These are phyloP conservation scores for Besnoitia besnoiti DNA, from an alignment of 169 alveolate species.

Conservation along the genomic window DNA sequence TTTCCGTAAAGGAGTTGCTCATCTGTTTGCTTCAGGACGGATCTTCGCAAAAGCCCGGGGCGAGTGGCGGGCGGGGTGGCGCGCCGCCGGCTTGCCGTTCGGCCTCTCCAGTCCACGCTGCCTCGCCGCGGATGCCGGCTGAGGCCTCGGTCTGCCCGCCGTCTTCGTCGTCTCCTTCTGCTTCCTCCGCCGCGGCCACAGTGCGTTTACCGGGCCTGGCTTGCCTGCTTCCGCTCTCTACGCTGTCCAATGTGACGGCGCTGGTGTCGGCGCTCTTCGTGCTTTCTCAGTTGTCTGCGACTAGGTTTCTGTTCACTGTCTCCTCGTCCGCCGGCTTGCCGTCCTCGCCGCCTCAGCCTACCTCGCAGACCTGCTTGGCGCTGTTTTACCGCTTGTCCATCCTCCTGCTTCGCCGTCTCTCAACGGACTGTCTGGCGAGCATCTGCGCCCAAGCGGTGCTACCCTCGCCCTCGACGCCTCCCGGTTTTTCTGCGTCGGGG, in stretches of 20 bases:
- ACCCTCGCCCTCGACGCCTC: background rate
- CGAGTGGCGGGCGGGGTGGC: too few species aligned
- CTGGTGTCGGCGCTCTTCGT: background rate
- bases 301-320: too few species aligned
- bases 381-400: slow-evolving; percentile 10
- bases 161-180: background rate
- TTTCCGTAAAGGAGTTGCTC: too few species aligned
- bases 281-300: background rate
- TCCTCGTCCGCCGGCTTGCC: background rate
- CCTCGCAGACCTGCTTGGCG: background rate
- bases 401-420: background rate
- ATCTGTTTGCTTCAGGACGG: background rate
- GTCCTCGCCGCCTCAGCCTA: background rate
- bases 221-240: background rate
- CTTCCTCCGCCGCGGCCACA: background rate
- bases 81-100: too few species aligned
- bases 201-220: background rate
- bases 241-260: background rate
- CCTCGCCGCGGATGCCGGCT: too few species aligned
- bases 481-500: too few species aligned
- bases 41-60: too few species aligned
- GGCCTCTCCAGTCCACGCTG: too few species aligned
- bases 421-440: background rate
- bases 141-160: background rate
- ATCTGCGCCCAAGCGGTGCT: background rate